Base-by-base conservation (phyloP, 148 eudicot species). In the Nepenthes mirabilis region DNA sequence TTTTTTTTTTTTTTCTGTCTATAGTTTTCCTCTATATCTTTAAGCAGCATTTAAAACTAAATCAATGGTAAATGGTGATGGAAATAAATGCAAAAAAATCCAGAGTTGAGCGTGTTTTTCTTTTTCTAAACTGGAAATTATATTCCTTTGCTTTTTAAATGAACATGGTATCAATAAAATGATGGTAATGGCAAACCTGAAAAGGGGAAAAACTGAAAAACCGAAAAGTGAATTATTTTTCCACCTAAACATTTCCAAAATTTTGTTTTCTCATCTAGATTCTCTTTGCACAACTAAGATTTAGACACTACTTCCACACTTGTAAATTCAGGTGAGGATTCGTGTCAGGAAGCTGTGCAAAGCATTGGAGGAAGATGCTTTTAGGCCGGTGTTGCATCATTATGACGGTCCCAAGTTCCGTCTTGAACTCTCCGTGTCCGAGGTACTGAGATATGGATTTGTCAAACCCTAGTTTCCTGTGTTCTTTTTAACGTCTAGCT, bases 361-460 rank as follows among this genome's bases (percentile, higher is more conserved):
- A 59, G 88, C 98, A 14, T 72, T 93, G 81, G 96, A 93, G 77
- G 98, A 93, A 79, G 98, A 93, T 79, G 53, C 98, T 35, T 93
- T 93, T 60, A 83, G 98, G 85, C 98, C 98, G 34, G 98, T 93
- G 67, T 77, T 93, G 88, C 98, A 93, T 71, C 98, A 93, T 66
- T 93, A 88, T 77, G 98, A 93, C 68, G 98, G 98, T 32, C 98
- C 98, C 52, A 93, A 93, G 75, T 93, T 93, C 72, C 95, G 98
- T 34, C 96, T 88, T 64, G 98, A 93, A 71, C 94, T 93, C 56
- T 88, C 98, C 14, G 85, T 88, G 34, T 82, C 90, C 3, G 98
- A 93, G 98, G 98, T 88, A 75, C 9, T 61, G 12, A 11, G 9
- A 2, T 14, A 2, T 32, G 14, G 2, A 52, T 4, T 52, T 53